Evolutionary conservation across 2,329 filamentous ascomycete species (phyloP).

Genomic region (Fusarium pseudonygamai): DNA sequence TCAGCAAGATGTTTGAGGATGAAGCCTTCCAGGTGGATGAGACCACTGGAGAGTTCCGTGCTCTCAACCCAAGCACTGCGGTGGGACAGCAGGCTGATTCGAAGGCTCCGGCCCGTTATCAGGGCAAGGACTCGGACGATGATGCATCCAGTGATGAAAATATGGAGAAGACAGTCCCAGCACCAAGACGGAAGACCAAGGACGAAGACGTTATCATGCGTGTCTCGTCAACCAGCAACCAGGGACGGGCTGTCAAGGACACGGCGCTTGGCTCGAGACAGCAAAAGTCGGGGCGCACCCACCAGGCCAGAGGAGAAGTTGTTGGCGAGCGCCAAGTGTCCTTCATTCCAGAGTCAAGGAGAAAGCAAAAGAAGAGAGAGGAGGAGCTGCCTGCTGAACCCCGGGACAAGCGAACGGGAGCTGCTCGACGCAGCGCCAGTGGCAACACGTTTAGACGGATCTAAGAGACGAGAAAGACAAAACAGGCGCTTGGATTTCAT

Average conservation of each 20-base stretch:
- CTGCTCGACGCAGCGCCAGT: conserved; percentile 74
- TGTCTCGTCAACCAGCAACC: conserved; percentile 74
- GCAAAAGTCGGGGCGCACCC: conserved; percentile 59
- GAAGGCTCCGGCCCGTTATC: conserved; percentile 51
- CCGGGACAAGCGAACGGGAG: conserved; percentile 49
- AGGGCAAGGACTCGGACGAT: conserved; percentile 55
- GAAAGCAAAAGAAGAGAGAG: conserved; percentile 56
- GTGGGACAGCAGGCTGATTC: conserved; percentile 48
- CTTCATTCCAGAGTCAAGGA: conserved; percentile 72
- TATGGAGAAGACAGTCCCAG: conserved; percentile 42
- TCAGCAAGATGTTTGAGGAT: conserved; percentile 89
- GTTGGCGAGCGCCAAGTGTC: conserved; percentile 74
- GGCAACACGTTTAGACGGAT: conserved; percentile 78
- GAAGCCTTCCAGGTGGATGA: conserved; percentile 95
- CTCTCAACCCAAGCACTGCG: conserved; percentile 88
- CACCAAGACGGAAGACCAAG: conserved; percentile 39
- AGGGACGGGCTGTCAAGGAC: conserved; percentile 64
- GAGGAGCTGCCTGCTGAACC: conserved; percentile 41
- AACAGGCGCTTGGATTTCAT: conserved; percentile 39
- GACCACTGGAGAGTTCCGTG: conserved; percentile 83
- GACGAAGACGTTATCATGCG: conserved; percentile 67
- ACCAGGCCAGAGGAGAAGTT: conserved; percentile 59
- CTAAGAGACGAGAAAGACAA: conserved; percentile 51
- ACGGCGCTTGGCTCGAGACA: conserved; percentile 65
- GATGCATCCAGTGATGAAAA: conserved; percentile 57